Base-by-base conservation (phyloP, 345 rosid genomes). In the Populus ilicifolia region DNA sequence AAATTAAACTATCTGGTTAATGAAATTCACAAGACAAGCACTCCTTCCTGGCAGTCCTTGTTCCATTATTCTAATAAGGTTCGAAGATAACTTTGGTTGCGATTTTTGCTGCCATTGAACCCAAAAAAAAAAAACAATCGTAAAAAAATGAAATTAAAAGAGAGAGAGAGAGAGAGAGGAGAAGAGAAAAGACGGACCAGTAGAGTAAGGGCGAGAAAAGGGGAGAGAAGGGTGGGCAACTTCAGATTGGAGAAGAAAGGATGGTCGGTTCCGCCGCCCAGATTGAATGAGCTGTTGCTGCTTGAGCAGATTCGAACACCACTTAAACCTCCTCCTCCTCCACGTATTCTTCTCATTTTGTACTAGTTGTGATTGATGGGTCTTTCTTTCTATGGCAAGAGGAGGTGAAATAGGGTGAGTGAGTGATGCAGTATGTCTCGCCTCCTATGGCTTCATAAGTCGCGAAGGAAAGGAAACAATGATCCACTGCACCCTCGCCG, bases 61-160 rank as follows among this genome's bases (percentile, higher is more conserved):
- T n/a, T 94, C 93, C 97, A 96, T 96, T 50, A 92, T 87, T 87
- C 83, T 90, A 35, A 96, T 75, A 21, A 96, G 90, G 73, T 89
- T 93, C 14, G 88, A 82, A 9, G 99, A 96, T 23, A 91, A 36
- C 62, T 87, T 86, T 41, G 89, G 84, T 50, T 86, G 81, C 78
- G 79, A 74, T 76, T 91, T n/a, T 16, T 5, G 11, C 17, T 20
- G 76, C 46, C 46, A 27, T 2, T 41, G 44, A 61, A 27, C 64
- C 5, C 0, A 3, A 9, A 46, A 48, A 61, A 7, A 1, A 38
- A 69, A 25, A 59, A 18, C 6, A 65, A 63, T 13, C 21, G 1
- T 8, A 10, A 67, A 46, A 46, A 12, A 25, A 44, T 41, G 5
- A 4, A 46, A 46, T 14, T 38, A 6, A 67, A 29, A 8, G 21